Evolutionary conservation across 805 yeast genomes (phyloP).

Genomic region (Wickerhamiella sorbophila): DNA sequence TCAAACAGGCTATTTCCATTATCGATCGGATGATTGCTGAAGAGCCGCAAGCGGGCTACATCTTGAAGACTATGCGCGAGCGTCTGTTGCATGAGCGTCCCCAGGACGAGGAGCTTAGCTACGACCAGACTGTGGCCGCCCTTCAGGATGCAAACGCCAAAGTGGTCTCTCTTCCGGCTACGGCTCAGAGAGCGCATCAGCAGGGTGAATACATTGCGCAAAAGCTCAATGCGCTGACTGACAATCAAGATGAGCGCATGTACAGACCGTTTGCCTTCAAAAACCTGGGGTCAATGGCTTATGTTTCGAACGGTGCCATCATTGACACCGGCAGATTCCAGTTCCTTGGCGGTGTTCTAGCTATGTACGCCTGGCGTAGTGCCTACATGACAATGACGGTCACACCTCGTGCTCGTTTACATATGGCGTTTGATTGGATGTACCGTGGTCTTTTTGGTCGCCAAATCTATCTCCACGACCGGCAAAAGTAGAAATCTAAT

Average conservation of each 20-base stretch:
- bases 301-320: slow-evolving; percentile 57
- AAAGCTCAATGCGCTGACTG: slow-evolving; percentile 35
- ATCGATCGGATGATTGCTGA: slow-evolving; percentile 11
- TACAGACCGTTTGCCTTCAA: slow-evolving; percentile 46
- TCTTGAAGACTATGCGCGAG: slow-evolving; percentile 14
- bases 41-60: slow-evolving; percentile 18
- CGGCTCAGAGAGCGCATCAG: slow-evolving; percentile 61
- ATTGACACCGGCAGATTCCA: slow-evolving; percentile 47
- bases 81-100: slow-evolving; percentile 12
- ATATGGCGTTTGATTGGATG: slow-evolving; percentile 54
- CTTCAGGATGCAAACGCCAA: slow-evolving; percentile 44
- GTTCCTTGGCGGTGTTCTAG: slow-evolving; percentile 49
- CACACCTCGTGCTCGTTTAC: slow-evolving; percentile 46
- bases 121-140: slow-evolving; percentile 37
- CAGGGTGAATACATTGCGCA: slow-evolving; percentile 55
- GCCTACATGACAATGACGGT: slow-evolving; percentile 58
- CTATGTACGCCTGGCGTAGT: slow-evolving; percentile 63
- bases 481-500: slow-evolving; percentile 6
- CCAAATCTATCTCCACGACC: slow-evolving; percentile 21
- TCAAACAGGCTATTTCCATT: slow-evolving; percentile 4
- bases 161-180: slow-evolving; percentile 56
- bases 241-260: slow-evolving; percentile 41
- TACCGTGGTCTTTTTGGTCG: slow-evolving; percentile 34
- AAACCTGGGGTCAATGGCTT: slow-evolving; percentile 55
- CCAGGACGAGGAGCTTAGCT: slow-evolving; percentile 25